A percentile compares a stretch with the other conserved stretches of the same genome.
phyloP scores from a whole-genome alignment of 139 green algal species.

The Deuterostichococcus epilithicus region DNA sequence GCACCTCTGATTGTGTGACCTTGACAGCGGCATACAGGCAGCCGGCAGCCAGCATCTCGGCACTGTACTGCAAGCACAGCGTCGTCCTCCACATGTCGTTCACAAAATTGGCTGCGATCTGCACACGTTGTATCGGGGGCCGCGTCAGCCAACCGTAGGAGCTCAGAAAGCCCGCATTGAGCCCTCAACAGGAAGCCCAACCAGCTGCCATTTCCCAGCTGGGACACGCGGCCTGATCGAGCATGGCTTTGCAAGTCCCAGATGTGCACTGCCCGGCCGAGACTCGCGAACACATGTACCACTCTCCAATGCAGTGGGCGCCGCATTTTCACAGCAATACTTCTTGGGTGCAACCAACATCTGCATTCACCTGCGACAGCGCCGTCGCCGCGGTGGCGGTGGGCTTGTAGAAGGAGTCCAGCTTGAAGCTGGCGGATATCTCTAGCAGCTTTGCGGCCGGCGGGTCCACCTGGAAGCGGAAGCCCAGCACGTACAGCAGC shows the following conservation, averaged over 20 bases:
- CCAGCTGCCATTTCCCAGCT: no score
- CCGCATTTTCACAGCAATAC: no score
- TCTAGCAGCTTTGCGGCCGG: not conserved
- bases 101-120: not conserved
- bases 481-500: not conserved
- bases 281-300: no score
- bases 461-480: conserved; percentile 3
- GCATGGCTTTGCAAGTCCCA: no score
- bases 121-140: no score
- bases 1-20: not conserved
- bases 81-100: not conserved
- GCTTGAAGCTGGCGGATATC: not conserved
- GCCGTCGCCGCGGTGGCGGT: not conserved
- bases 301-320: no score
- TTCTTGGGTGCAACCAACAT: no score
- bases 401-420: not conserved
- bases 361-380: not conserved
- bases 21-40: not conserved
- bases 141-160: no score
- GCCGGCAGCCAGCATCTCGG: not conserved
- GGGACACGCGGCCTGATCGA: no score
- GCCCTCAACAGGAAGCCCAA: no score
- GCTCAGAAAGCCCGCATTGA: no score
- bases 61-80: not conserved
- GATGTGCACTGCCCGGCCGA: no score